Evolutionary conservation across 495 filamentous ascomycete species (phyloP), one percentile per base, ranked within the genome.

Genomic region (Hypoxylon subgilvum): DNA sequence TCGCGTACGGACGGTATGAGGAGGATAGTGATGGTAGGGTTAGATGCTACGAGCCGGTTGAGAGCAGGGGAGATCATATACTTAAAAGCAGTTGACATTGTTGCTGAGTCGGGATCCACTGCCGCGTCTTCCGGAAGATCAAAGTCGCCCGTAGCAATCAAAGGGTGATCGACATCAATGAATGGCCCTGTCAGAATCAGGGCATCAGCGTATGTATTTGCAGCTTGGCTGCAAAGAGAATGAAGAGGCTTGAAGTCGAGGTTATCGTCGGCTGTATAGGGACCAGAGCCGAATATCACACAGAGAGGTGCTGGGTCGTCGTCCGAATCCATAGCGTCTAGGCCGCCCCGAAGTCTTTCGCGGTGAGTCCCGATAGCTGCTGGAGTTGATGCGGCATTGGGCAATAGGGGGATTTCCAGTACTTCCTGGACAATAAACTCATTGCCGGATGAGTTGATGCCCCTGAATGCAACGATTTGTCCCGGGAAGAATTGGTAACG

Each of bases 191-290:
- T 73, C 18, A 98, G 78, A 12, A 97, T 79, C 23, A 97, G 71
- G n/a, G 83, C 82, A 65, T 98, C 94, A 6, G 88, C 86, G 54
- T 82, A 86, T 28, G 78, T 82, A 46, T 89, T 86, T 21, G 84
- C 85, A 17, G 92, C 92, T 61, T 85, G 84, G 54, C 79, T 77
- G 70, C 92, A 93, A 7, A 98, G 79, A 32, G 90, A 85, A 40
- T 89, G 83, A 0, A 98, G 76, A 3, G 94, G 85, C 61, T 94
- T 89, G 69, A 94, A 98, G 52, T 86, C 84, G 36, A 98, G 84
- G 63, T 94, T 94, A 63, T 92, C 89, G 61, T 96, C 90, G 14
- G 92, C 83, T 0, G 93, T 95, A 72, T 93, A 98, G 1, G 94
- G 94, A 1, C 94, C 94, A 1, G 91, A 84, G 23, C 86, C 89